Base-by-base conservation (phyloP, 1,284 basidiomycete species). In the Ustilago shanxiensis region DNA sequence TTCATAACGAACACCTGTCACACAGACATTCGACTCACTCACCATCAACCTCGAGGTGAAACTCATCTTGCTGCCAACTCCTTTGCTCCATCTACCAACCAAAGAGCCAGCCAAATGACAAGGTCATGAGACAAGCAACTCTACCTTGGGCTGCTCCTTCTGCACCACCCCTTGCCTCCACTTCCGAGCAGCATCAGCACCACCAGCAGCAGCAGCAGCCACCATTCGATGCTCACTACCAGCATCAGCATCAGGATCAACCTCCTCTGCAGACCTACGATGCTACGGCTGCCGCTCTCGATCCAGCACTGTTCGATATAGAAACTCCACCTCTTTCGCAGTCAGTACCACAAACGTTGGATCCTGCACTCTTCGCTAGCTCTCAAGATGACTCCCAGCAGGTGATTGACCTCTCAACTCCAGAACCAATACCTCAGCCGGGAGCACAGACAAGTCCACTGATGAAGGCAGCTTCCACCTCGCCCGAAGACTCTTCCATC, bases 91-190 rank as follows among this genome's bases (percentile, higher is more conserved):
- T 54, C 39, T 20, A 10, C 2, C 44, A 49, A 11, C 14, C n/a
- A n/a, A n/a, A n/a, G n/a, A n/a, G n/a, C n/a, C n/a, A n/a, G n/a
- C n/a, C n/a, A n/a, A n/a, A 72, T 60, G 70, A 33, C 54, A 39
- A 53, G 45, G 61, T 49, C 57, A 75, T 75, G 72, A 75, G 56
- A 65, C 72, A 75, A 35, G 57, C 64, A 9, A 71, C 64, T 50
- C 31, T 75, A 60, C 60, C 67, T 37, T 75, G 72, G 67, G 72
- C 54, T 49, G 51, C 62, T 58, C 54, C 58, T 22, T 37, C 53
- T 26, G 31, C 53, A 20, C 24, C 53, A 20, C 24, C 52, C 29
- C 20, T 39, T 20, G 49, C n/a, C 24, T 24, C 24, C n/a, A 22
- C 26, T 41, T 11, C 45, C 56, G 26, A 53, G n/a, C n/a, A n/a